Evolutionary conservation across 441 rosid species (phyloP), one percentile per base, ranked within the genome.

Genomic region (Gossypium gossypioides): DNA sequence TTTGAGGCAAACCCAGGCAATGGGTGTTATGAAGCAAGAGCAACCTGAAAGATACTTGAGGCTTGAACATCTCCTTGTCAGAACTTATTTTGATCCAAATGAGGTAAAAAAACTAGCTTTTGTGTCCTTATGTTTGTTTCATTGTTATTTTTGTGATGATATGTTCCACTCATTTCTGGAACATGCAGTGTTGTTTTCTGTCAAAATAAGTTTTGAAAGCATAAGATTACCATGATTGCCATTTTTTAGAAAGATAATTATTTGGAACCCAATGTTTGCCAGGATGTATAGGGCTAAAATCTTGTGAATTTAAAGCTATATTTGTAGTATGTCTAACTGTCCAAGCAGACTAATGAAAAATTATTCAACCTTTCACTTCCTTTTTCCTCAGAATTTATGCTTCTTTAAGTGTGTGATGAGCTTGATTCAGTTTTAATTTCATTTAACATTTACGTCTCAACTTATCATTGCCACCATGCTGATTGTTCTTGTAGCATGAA

Each of bases 1-100:
- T 80, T 80, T 96, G 79, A 87, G 93, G 85, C 98, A 96, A 79
- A 96, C 99, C 58, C 98, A 93, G 81, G 99, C 91, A 66, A 96
- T 96, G 99, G 95, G 98, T 74, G 91, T 91, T 73, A 90, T 96
- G 99, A 96, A 96, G 86, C 99, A 96, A 85, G 99, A 96, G 86
- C 96, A 93, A 79, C 94, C 99, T n/a, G 98, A 91, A 72, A 86
- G 99, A 86, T 93, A 93, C 85, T 82, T 96, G 92, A 82, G 88
- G 65, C 97, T 93, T 56, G 98, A 96, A 82, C 98, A 96, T 86
- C 96, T 93, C 65, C 85, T 96, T 56, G 98, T 96, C 75, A 87
- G 97, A 83, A 89, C 97, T 56, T 96, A 96, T 76, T 96, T 93
- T 81, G 97, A 96, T 83, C 97, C 99, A 0, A 90, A 87, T 78